Base-by-base conservation (phyloP, 1,139 yeast species). In the Blastobotrys serpentis region DNA sequence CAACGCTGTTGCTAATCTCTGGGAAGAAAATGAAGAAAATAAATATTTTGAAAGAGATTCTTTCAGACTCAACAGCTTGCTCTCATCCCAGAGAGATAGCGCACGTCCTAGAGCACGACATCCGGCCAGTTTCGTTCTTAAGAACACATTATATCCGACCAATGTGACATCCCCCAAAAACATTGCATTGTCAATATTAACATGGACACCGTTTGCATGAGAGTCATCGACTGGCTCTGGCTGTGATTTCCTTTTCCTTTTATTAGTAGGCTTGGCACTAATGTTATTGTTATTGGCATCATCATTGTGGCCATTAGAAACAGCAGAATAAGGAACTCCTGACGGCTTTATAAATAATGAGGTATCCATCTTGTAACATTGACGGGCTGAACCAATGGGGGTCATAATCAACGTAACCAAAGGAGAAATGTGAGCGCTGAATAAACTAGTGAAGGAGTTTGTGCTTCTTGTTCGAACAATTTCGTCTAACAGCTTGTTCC, bases 101-200 rank as follows among this genome's bases (percentile, higher is more conserved):
- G 86, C 79, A 47, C 74, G 71, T 33, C 98, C 98, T 59, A 84
- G 74, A 0, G 95, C 95, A 42, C 71, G 73, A 0, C 96, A 82
- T 2, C 92, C 88, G 8, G 83, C 78, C 18, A 86, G 74, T 67
- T 94, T 83, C 2, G 95, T 86, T 44, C 84, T 77, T 41, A 88
- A 72, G 51, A 94, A 80, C 0, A 79, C 80, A 37, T 87, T 90
- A 48, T 77, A 70, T 0, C 96, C 96, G 21, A 94, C 80, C 36
- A 94, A 72, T 55, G 90, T 83, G 16, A 92, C 86, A 69, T 94
- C 99, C 58, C 98, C 98, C 46, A 82, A 79, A 52, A 86, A 79
- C 67, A 94, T 84, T 3, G 98, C 97, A 1, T 95, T 84, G 67
- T 94, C 99, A 50, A 94, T 90, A 62, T 92, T 89, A 41, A 90